Evolutionary conservation across 768 basidiomycete genomes (phyloP).

Genomic region (Rhodotorula kratochvilovae): DNA sequence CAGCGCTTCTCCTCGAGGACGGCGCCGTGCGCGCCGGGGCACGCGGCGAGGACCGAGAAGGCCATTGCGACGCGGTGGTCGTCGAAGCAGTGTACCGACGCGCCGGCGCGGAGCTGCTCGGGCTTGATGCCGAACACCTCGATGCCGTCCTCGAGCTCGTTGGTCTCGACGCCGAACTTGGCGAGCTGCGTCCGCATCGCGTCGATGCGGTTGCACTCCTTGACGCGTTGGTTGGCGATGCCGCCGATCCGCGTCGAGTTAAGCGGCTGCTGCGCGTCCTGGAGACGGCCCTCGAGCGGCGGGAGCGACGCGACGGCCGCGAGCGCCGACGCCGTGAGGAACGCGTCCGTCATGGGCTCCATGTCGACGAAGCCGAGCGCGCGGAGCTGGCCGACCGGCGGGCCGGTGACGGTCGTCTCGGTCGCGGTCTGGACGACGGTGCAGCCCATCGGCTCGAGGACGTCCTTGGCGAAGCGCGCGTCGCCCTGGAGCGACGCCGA

Average conservation of each 20-base stretch:
- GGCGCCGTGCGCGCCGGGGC: slow-evolving; percentile 47
- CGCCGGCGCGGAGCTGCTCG: slow-evolving; percentile 61
- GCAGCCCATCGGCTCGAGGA: slow-evolving; percentile 93
- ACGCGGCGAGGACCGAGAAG: slow-evolving; percentile 78
- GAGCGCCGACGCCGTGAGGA: slow-evolving; percentile 87
- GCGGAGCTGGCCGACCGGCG: slow-evolving; percentile 71
- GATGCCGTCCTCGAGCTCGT: slow-evolving; percentile 87
- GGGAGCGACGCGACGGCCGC: slow-evolving; percentile 68
- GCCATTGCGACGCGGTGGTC: slow-evolving; percentile 99
- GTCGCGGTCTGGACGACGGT: slow-evolving; percentile 77
- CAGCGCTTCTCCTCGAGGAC: slow-evolving; percentile 92
- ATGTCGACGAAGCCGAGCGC: slow-evolving; percentile 86
- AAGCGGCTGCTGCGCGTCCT: slow-evolving; percentile 30
- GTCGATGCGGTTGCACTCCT: slow-evolving; percentile 93
- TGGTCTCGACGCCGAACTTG: slow-evolving; percentile 89
- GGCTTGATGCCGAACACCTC: slow-evolving; percentile 77
- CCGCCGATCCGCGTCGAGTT: slow-evolving; percentile 77
- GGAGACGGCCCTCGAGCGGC: slow-evolving; percentile 47
- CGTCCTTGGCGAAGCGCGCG: slow-evolving; percentile 86
- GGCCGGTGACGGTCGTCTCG: slow-evolving; percentile 87
- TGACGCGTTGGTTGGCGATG: slow-evolving; percentile 96
- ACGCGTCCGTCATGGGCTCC: slow-evolving; percentile 99
- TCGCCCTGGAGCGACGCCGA: slow-evolving; percentile 91
- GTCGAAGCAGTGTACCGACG: slow-evolving; percentile 89
- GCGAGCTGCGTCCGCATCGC: slow-evolving; percentile 96